Base-by-base conservation (phyloP, 2,329 filamentous ascomycete species). In the Alternaria sp. region DNA sequence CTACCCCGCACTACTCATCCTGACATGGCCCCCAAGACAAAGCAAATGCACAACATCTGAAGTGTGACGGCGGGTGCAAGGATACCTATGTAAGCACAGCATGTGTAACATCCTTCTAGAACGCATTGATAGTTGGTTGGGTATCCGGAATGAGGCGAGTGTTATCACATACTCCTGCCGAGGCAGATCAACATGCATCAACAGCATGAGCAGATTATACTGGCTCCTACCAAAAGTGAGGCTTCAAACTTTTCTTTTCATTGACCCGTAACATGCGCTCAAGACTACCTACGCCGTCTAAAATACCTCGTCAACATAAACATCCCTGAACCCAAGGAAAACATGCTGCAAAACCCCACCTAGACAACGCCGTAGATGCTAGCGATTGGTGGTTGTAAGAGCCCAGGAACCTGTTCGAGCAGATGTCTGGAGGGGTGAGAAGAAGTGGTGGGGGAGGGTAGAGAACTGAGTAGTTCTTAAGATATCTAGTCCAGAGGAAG, bases 381-480 rank as follows among this genome's bases (percentile, higher is more conserved):
- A 65, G 59, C 54, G 57, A 60, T 57, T 41, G 57, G 56, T 57
- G 57, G 26, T 57, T 46, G 57, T 46, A 52, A 48, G 47, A 54
- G 32, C 32, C 57, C 53, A 42, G 48, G 28, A 60, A 52, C 53
- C 41, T 56, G 47, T 57, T 60, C 30, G 54, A 46, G 41, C 38
- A 44, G 18, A 48, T 57, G 47, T 48, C 22, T 44, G 49, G 49
- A 57, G 34, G 49, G 44, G 46, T 22, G 34, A 47, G 43, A 47
- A 58, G 51, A 52, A 65, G 52, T 54, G 46, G 41, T 26, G 57
- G 41, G 41, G 41, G 36, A 48, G 57, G 32, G 46, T 9, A 58
- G 52, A 67, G 62, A 67, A 67, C 66, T 61, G 57, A 69, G 63
- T 69, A 67, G 61, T 70, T 68, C 63, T 62, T 65, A 51, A 48